Conservation (phyloP, 2,329 filamentous ascomycete species). For the Lecanosticta acicola region DNA sequence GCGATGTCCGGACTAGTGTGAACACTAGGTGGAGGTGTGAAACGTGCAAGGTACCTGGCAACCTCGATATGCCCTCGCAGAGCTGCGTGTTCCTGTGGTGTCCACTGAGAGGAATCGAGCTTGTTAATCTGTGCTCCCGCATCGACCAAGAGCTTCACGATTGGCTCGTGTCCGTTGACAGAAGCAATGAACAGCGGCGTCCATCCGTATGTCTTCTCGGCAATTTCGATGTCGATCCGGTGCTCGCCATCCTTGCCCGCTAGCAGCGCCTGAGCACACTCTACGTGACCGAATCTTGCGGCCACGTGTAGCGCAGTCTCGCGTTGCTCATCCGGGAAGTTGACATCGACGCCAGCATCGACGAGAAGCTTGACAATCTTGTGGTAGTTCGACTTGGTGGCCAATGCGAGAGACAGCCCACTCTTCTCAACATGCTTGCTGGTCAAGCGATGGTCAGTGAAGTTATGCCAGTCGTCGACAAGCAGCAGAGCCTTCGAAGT, state of each 20-base stretch:
- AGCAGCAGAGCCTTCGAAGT: slow-evolving; percentile 77
- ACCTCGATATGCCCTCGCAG: slow-evolving; percentile 82
- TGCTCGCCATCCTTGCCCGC: slow-evolving; percentile 60
- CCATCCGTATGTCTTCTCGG: slow-evolving; percentile 84
- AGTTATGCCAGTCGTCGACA: slow-evolving; percentile 44
- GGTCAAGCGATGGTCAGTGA: slow-evolving; percentile 46
- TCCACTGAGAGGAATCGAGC: slow-evolving; percentile 86
- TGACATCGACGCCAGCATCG: slow-evolving; percentile 83
- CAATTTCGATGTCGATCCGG: slow-evolving; percentile 68
- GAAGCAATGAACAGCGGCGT: slow-evolving; percentile 90
- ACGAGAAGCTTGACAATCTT: slow-evolving; percentile 82
- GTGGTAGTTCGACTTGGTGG: slow-evolving; percentile 80
- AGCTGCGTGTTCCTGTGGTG: slow-evolving; percentile 85
- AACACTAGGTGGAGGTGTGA: slow-evolving; percentile 41
- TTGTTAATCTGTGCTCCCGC: slow-evolving; percentile 71
- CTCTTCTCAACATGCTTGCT: slow-evolving; percentile 72
- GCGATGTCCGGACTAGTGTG: slow-evolving; percentile 26
- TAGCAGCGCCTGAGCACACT: slow-evolving; percentile 73
- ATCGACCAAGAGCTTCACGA: slow-evolving; percentile 71
- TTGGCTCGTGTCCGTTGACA: slow-evolving; percentile 74
- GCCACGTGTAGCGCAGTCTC: slow-evolving; percentile 91
- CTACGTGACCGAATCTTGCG: slow-evolving; percentile 75
- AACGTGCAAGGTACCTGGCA: slow-evolving; percentile 60
- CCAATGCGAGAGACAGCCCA: slow-evolving; percentile 79
- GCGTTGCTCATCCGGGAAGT: slow-evolving; percentile 83